A percentile compares a stretch with the other conserved stretches of the same genome.
phyloP scores from a whole-genome alignment of 2,329 filamentous ascomycete genomes.

The Ophiosphaerella korrae region DNA sequence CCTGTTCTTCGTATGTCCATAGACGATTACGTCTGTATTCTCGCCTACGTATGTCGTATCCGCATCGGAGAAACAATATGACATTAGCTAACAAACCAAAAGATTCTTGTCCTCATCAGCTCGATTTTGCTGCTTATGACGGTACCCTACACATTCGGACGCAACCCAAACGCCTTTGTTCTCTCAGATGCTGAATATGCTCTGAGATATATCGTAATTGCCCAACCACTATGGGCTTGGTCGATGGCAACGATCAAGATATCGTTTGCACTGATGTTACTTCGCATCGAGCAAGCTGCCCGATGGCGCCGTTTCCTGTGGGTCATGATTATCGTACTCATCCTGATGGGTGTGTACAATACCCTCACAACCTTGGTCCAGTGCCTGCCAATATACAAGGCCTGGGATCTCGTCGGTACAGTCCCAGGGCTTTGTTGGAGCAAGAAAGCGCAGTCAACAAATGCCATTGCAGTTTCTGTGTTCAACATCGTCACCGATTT shows the following conservation, averaged over 20 bases:
- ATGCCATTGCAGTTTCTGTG: conserved; percentile 19
- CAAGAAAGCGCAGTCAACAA: conserved; percentile 4
- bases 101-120: conserved; percentile 20
- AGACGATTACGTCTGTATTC: conserved; percentile 21
- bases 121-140: conserved; percentile 17
- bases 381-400: conserved; percentile 22
- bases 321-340: conserved; percentile 24
- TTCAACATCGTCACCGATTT: conserved; percentile 25
- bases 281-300: conserved; percentile 22
- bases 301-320: conserved; percentile 25
- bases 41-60: conserved; percentile 18
- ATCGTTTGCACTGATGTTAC: conserved; percentile 29
- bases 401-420: conserved; percentile 19
- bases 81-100: neutral
- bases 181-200: conserved; percentile 14
- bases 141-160: conserved; percentile 15
- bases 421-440: conserved; percentile 15
- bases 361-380: conserved; percentile 22
- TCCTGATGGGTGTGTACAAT: conserved; percentile 22
- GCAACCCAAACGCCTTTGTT: conserved; percentile 5
- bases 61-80: neutral
- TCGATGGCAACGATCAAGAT: conserved; percentile 21
- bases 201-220: conserved; percentile 16
- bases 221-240: conserved; percentile 24
- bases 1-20: conserved; percentile 16